Conservation (phyloP, 1,139 yeast genomes). For the Pichia sp. region DNA sequence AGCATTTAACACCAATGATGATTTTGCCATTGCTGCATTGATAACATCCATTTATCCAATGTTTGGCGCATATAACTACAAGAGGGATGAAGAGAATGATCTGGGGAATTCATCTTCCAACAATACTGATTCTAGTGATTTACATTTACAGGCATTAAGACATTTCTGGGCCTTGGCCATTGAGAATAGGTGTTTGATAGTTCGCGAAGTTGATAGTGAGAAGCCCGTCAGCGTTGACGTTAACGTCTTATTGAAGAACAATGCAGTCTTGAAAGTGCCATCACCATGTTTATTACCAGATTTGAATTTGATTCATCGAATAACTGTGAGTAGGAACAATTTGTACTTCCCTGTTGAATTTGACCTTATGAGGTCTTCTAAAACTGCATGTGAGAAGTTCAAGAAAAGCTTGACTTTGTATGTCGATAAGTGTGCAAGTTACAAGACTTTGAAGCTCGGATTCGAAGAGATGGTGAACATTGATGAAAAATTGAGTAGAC, state of each 20-base stretch:
- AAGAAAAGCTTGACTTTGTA: conserved; percentile 40
- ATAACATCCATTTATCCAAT: conserved; percentile 72
- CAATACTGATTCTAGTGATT: conserved; percentile 29
- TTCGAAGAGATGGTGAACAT: conserved; percentile 14
- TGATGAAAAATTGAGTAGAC: conserved; percentile 3
- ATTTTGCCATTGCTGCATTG: conserved; percentile 66
- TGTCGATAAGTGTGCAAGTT: conserved; percentile 41
- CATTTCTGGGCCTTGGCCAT: conserved; percentile 90
- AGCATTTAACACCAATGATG: conserved; percentile 54
- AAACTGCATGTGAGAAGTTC: conserved; percentile 37
- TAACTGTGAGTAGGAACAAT: conserved; percentile 23
- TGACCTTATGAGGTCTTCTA: conserved; percentile 17
- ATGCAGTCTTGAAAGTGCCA: conserved; percentile 26
- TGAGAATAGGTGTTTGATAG: conserved; percentile 71
- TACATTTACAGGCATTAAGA: conserved; percentile 77
- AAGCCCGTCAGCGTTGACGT: conserved; percentile 49
- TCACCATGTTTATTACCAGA: conserved; percentile 73
- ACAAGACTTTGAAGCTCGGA: conserved; percentile 26
- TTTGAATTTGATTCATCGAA: conserved; percentile 41
- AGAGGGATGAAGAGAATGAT: conserved; percentile 18
- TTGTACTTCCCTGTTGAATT: conserved; percentile 25
- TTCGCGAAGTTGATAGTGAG: conserved; percentile 60
- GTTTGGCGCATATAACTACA: conserved; percentile 38
- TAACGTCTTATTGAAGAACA: conserved; percentile 36
- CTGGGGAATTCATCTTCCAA: background rate